Conservation (phyloP, 2,329 filamentous ascomycete species). For the Xylaria sp. region DNA sequence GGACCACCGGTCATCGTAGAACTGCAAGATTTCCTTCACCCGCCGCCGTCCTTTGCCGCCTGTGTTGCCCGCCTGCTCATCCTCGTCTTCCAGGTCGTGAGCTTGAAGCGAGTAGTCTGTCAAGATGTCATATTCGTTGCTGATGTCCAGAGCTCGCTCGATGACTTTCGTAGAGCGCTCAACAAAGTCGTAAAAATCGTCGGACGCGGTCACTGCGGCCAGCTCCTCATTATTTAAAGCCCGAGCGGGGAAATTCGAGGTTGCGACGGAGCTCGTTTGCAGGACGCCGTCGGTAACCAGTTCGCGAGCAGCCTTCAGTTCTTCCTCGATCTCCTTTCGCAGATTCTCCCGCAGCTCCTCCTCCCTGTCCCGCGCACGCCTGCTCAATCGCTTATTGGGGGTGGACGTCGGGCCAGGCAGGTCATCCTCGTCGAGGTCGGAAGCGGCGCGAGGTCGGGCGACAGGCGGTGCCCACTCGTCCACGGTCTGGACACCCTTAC, state of each 20-base stretch:
- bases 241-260: constrained; percentile 73
- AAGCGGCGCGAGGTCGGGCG: constrained; percentile 55
- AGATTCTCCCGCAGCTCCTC: constrained; percentile 87
- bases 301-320: constrained; percentile 74
- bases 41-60: constrained; percentile 72
- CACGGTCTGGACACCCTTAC: constrained; percentile 91
- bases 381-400: constrained; percentile 74
- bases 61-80: constrained; percentile 73
- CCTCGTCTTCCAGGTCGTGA: constrained; percentile 76
- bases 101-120: constrained; percentile 90
- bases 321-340: constrained; percentile 88
- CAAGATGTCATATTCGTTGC: constrained; percentile 88
- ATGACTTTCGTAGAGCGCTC: constrained; percentile 97
- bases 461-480: constrained; percentile 68
- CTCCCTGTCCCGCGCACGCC: constrained; percentile 78
- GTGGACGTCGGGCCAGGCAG: constrained; percentile 56
- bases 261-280: constrained; percentile 45
- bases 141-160: constrained; percentile 82
- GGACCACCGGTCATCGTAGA: constrained; percentile 93
- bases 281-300: constrained; percentile 55
- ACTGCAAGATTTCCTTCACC: constrained; percentile 87
- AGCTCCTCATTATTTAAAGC: constrained; percentile 83
- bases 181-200: constrained; percentile 93
- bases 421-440: constrained; percentile 66
- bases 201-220: constrained; percentile 84